Conservation (phyloP, 331 rosid species). For the Rhamnella rubrinervis region DNA sequence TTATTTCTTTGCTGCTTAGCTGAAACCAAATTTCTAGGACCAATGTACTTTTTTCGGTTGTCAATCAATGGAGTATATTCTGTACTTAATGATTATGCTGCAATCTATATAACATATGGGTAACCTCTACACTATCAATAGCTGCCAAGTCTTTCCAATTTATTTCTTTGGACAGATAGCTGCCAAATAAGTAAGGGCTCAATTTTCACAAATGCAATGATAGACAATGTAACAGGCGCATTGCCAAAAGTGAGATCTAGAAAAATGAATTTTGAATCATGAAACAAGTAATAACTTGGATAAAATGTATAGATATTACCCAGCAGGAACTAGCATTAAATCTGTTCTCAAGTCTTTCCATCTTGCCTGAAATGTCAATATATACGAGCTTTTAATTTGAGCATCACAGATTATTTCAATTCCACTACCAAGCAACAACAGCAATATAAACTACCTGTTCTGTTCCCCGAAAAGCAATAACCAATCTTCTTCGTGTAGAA, state of each 20-base stretch:
- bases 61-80: neutral
- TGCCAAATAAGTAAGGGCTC: too few relatives aligned
- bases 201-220: neutral
- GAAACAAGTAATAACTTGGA: conserved; percentile 17
- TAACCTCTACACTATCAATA: conserved; percentile 15
- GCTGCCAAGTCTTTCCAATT: neutral
- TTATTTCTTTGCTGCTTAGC: neutral
- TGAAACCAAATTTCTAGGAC: neutral
- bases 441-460: conserved; percentile 63
- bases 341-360: conserved; percentile 96
- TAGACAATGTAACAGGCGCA: neutral
- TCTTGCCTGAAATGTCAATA: conserved; percentile 51
- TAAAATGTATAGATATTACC: conserved; percentile 50
- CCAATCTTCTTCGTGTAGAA: conserved; percentile 65
- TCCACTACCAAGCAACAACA: conserved; percentile 12
- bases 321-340: conserved; percentile 81
- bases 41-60: neutral
- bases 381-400: conserved; percentile 13
- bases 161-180: neutral
- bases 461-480: conserved; percentile 95
- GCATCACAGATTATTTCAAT: conserved; percentile 3
- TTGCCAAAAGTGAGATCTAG: neutral
- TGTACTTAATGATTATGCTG: neutral
- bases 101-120: conserved; percentile 5
- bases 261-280: neutral